phyloP scores from a whole-genome alignment of 345 rosid species.

The Carallia pectinifolia region DNA sequence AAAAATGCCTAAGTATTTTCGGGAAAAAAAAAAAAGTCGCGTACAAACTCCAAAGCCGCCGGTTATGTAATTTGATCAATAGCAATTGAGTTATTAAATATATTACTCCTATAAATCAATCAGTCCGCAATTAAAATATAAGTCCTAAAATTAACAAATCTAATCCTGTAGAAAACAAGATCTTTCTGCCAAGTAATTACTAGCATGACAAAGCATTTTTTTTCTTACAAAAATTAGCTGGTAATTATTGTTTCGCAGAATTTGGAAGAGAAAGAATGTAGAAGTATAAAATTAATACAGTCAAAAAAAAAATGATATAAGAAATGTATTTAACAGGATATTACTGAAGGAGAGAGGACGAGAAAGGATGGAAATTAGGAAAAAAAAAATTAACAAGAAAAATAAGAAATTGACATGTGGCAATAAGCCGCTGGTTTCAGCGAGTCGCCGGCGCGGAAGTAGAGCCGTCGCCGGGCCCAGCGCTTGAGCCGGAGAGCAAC shows the following conservation, averaged over 20 bases:
- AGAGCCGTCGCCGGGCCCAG: constrained; percentile 33
- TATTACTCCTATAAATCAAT: no score
- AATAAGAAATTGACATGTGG: constrained; percentile 21
- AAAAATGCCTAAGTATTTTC: no score
- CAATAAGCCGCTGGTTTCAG: background rate
- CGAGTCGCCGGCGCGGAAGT: constrained; percentile 19
- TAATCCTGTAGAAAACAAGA: no score
- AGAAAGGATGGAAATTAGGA: background rate
- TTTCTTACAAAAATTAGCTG: no score
- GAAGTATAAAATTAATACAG: background rate
- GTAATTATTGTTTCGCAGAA: background rate
- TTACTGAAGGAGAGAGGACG: constrained; percentile 8
- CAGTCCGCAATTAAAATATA: no score
- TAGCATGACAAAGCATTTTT: no score
- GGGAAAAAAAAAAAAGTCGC: no score
- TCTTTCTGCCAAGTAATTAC: no score
- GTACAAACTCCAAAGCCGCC: no score
- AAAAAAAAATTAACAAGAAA: constrained; percentile 1
- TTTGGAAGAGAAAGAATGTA: constrained; percentile 1
- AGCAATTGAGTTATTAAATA: no score
- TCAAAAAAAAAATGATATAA: background rate
- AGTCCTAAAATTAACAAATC: no score
- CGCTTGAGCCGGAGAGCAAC: constrained; percentile 39
- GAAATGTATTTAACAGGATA: constrained; percentile 33
- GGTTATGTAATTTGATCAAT: no score